Conservation (phyloP, 192 early-diverging fungal genomes). For the Mortierella hygrophila region DNA sequence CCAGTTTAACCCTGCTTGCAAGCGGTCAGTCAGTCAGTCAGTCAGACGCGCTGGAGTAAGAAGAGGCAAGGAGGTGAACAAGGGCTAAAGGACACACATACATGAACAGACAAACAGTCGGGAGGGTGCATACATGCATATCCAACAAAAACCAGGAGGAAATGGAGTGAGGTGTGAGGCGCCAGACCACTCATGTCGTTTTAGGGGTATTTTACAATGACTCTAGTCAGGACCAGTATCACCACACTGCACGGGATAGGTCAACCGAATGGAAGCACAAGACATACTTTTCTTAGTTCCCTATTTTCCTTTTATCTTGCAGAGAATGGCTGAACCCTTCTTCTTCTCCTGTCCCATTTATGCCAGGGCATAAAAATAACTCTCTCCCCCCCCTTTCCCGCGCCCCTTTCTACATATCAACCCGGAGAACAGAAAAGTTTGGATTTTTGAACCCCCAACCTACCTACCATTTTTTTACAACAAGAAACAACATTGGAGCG, state of each 20-base stretch:
- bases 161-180: background rate
- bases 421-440: background rate
- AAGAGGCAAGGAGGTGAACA: background rate
- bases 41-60: background rate
- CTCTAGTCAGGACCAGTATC: background rate
- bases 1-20: background rate
- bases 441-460: background rate
- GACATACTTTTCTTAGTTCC: background rate
- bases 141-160: background rate
- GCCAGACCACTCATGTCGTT: background rate
- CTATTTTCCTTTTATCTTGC: background rate
- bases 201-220: background rate
- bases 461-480: background rate
- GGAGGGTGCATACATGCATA: background rate
- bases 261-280: background rate
- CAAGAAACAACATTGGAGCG: background rate
- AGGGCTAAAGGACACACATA: background rate
- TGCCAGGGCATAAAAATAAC: slow-evolving; percentile 1
- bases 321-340: background rate
- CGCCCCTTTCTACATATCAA: background rate
- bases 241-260: background rate
- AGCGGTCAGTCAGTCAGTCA: background rate
- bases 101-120: background rate
- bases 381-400: background rate
- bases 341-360: background rate